These are phyloP conservation scores for Friedmanniomyces endolithicus DNA, from an alignment of 495 filamentous ascomycete genomes.

Conservation along the genomic window DNA sequence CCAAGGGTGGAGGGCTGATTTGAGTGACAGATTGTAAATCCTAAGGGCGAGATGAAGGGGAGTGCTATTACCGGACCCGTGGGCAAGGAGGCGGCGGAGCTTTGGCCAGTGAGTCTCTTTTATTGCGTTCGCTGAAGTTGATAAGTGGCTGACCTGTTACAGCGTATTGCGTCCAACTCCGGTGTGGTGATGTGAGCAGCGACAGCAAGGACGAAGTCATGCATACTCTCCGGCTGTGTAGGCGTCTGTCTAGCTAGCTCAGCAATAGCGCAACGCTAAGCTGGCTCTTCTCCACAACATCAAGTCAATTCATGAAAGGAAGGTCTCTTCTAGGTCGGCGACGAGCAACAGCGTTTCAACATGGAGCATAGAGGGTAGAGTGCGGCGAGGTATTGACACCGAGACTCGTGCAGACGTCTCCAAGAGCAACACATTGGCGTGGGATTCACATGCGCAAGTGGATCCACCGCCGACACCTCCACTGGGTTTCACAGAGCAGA, in stretches of 20 bases:
- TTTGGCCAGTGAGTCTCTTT: slow-evolving; percentile 75
- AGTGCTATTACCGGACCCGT: slow-evolving; percentile 98
- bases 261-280: not conserved
- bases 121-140: not conserved
- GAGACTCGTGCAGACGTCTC: too few relatives aligned
- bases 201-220: not conserved
- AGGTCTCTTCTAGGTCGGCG: too few relatives aligned
- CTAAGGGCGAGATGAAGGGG: slow-evolving; percentile 99
- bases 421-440: too few relatives aligned
- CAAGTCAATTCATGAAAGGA: too few relatives aligned
- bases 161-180: slow-evolving; percentile 99
- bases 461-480: too few relatives aligned
- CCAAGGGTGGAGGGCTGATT: not conserved
- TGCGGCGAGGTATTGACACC: too few relatives aligned
- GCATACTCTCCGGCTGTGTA: not conserved
- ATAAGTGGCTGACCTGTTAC: slow-evolving; percentile 2
- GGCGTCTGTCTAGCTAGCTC: slow-evolving; percentile 1
- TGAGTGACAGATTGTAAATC: slow-evolving; percentile 83
- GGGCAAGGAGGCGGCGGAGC: slow-evolving; percentile 98
- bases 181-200: slow-evolving; percentile 92
- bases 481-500: too few relatives aligned
- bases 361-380: too few relatives aligned
- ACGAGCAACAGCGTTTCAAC: too few relatives aligned
- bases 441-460: too few relatives aligned
- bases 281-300: not conserved